phyloP scores from a whole-genome alignment of 1,284 basidiomycete genomes.

The Heimioporus retisporus region DNA sequence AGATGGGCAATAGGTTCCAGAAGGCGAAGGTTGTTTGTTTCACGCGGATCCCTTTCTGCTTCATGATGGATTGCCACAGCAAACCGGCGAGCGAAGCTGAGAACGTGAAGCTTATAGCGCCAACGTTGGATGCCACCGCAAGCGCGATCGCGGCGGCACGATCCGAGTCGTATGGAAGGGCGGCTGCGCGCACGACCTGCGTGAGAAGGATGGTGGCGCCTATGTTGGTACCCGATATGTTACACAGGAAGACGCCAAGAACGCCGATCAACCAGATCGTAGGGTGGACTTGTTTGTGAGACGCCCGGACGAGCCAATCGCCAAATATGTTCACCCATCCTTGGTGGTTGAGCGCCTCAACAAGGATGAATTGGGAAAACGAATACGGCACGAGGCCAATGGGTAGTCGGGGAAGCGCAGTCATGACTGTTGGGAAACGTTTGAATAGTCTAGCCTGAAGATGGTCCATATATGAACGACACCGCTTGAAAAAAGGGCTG shows the following conservation, averaged over 20 bases:
- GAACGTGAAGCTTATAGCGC: constrained; percentile 93
- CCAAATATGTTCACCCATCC: constrained; percentile 96
- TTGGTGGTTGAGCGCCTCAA: constrained; percentile 82
- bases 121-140: constrained; percentile 91
- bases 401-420: constrained; percentile 79
- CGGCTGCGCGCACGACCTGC: constrained; percentile 54
- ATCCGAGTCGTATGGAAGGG: constrained; percentile 34
- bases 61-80: constrained; percentile 86
- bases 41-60: constrained; percentile 84
- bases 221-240: constrained; percentile 95
- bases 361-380: constrained; percentile 96
- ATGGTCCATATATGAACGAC: constrained; percentile 9
- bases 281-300: constrained; percentile 56
- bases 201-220: constrained; percentile 94
- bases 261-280: constrained; percentile 68
- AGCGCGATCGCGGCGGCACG: constrained; percentile 66
- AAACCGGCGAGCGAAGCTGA: constrained; percentile 92
- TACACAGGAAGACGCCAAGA: constrained; percentile 84
- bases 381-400: constrained; percentile 92
- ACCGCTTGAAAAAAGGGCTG: constrained; percentile 13
- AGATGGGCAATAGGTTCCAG: constrained; percentile 78
- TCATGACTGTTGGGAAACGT: constrained; percentile 82
- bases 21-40: constrained; percentile 75
- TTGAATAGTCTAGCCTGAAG: constrained; percentile 39
- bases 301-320: constrained; percentile 68